Conservation (phyloP, 2,329 filamentous ascomycete species). For the Aspergillus aculeatus region DNA sequence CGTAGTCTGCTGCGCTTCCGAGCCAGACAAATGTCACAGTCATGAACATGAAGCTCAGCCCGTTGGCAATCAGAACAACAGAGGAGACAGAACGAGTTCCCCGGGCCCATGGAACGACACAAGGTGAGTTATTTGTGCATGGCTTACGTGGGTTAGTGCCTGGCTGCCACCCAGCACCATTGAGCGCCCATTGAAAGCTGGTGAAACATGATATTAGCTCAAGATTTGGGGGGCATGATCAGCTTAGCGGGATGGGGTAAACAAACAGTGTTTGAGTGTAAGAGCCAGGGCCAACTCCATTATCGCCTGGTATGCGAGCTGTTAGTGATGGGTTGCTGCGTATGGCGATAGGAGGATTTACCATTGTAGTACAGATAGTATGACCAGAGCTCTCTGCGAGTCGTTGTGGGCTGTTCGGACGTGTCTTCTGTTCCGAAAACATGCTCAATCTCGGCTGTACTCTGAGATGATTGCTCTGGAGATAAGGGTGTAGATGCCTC, state of each 20-base stretch:
- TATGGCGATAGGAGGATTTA: neutral
- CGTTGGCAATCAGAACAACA: constrained; percentile 44
- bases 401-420: constrained; percentile 41
- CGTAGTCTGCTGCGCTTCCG: constrained; percentile 45
- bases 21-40: constrained; percentile 44
- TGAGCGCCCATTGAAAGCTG: constrained; percentile 44
- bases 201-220: neutral
- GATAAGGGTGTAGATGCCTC: neutral
- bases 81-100: constrained; percentile 40
- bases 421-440: constrained; percentile 39
- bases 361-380: constrained; percentile 49
- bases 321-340: neutral
- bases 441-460: constrained; percentile 28
- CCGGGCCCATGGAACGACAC: constrained; percentile 42
- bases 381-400: constrained; percentile 43
- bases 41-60: constrained; percentile 45
- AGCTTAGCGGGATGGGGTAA: neutral
- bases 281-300: constrained; percentile 44
- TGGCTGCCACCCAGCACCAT: constrained; percentile 39
- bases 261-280: constrained; percentile 42
- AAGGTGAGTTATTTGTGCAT: constrained; percentile 35
- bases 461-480: constrained; percentile 3
- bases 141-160: constrained; percentile 32
- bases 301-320: constrained; percentile 31
- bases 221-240: neutral